Conservation (phyloP, 1,139 yeast genomes). For the Saccharomyces uvarum region DNA sequence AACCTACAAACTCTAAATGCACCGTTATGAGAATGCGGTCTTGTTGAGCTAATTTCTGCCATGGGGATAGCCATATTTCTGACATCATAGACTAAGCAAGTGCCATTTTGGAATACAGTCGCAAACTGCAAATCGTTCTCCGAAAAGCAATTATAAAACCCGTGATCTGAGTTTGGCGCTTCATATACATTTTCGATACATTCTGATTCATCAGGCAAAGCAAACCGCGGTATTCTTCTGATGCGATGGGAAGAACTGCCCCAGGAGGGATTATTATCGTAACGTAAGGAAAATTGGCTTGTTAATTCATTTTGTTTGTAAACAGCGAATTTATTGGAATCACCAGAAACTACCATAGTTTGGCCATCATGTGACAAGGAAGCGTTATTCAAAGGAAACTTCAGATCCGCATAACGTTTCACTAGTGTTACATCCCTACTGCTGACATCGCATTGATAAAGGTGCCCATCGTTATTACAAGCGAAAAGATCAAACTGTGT, state of each 20-base stretch:
- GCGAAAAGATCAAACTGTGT: slow-evolving; percentile 47
- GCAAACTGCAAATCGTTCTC: slow-evolving; percentile 67
- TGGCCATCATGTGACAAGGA: slow-evolving; percentile 52
- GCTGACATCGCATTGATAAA: slow-evolving; percentile 57
- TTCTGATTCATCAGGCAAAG: slow-evolving; percentile 25
- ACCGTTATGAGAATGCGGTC: slow-evolving; percentile 42
- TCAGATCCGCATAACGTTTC: slow-evolving; percentile 38
- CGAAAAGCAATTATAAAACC: slow-evolving; percentile 77
- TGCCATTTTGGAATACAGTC: slow-evolving; percentile 79
- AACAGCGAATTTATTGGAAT: slow-evolving; percentile 44
- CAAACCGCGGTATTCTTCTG: slow-evolving; percentile 23
- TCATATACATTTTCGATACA: slow-evolving; percentile 35
- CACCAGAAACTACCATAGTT: slow-evolving; percentile 53
- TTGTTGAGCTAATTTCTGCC: slow-evolving; percentile 50
- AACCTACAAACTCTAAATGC: slow-evolving; percentile 53
- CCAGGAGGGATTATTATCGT: slow-evolving; percentile 24
- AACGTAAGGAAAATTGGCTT: slow-evolving; percentile 25
- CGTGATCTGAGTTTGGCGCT: slow-evolving; percentile 59
- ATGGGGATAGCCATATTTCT: slow-evolving; percentile 51
- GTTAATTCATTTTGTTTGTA: slow-evolving; percentile 37
- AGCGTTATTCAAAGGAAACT: slow-evolving; percentile 52
- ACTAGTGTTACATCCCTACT: slow-evolving; percentile 39
- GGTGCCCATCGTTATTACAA: slow-evolving; percentile 72
- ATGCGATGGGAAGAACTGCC: slow-evolving; percentile 18
- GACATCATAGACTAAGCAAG: slow-evolving; percentile 66